phyloP scores from a whole-genome alignment of 2,329 filamentous ascomycete genomes.

The Zopfia rhizophila region DNA sequence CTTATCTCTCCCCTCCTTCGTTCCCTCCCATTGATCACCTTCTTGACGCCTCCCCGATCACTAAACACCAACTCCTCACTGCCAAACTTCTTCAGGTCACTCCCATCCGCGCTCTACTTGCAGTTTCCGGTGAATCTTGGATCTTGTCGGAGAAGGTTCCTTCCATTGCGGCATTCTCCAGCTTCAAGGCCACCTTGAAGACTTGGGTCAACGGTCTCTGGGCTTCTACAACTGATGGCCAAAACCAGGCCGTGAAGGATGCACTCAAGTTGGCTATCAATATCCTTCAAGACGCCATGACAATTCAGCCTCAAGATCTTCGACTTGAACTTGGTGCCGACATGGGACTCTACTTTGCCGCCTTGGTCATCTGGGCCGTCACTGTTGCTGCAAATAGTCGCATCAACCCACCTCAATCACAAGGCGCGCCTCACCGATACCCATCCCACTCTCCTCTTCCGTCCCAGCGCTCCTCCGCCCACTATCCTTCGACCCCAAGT shows the following conservation, averaged over 20 bases:
- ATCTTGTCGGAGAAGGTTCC: conserved; percentile 55
- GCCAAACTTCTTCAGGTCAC: conserved; percentile 50
- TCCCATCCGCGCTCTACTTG: conserved; percentile 55
- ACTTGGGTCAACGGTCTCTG: conserved; percentile 50
- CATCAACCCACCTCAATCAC: conserved; percentile 18
- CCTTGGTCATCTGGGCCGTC: conserved; percentile 48
- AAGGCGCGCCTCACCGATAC: conserved; percentile 22
- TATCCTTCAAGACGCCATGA: conserved; percentile 37
- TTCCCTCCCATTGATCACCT: conserved; percentile 33
- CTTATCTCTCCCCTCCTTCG: conserved; percentile 24
- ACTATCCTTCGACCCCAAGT: conserved; percentile 14
- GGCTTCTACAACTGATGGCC: conserved; percentile 19
- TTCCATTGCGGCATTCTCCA: conserved; percentile 42
- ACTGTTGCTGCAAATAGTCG: conserved; percentile 40
- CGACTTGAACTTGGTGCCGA: conserved; percentile 41
- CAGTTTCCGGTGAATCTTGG: conserved; percentile 58
- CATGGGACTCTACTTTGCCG: conserved; percentile 48
- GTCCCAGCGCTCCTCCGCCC: conserved; percentile 10
- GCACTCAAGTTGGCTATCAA: conserved; percentile 41
- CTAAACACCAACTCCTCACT: conserved; percentile 44
- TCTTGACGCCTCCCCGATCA: conserved; percentile 34
- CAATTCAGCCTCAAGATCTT: conserved; percentile 25
- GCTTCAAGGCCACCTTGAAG: conserved; percentile 43
- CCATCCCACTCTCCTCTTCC: conserved; percentile 31
- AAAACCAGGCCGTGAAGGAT: conserved; percentile 29